Evolutionary conservation across 257 asterid genomes (phyloP).

Genomic region (Plectranthus barbatus): DNA sequence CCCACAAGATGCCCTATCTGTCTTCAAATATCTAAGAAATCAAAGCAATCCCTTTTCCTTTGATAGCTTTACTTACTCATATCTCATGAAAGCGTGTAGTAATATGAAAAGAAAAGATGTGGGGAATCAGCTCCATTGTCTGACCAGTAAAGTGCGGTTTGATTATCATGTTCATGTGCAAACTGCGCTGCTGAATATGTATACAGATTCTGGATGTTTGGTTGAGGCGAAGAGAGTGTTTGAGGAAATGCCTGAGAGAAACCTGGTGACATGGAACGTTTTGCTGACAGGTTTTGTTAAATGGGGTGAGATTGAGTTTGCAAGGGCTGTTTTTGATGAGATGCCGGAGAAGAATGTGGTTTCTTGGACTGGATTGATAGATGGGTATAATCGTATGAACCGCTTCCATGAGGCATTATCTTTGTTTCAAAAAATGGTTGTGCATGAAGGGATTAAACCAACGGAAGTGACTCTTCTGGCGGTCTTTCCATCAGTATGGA

Average conservation of each 20-base stretch:
- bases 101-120: constrained; percentile 14
- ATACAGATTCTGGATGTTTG: constrained; percentile 33
- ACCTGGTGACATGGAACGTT: constrained; percentile 67
- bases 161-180: constrained; percentile 43
- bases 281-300: constrained; percentile 53
- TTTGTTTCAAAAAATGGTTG: constrained; percentile 47
- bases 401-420: constrained; percentile 37
- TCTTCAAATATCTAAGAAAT: constrained; percentile 37
- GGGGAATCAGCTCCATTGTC: constrained; percentile 49
- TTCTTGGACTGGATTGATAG: constrained; percentile 71
- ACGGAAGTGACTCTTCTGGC: constrained; percentile 62
- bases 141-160: constrained; percentile 37
- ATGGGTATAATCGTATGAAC: constrained; percentile 52
- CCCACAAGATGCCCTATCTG: constrained; percentile 43
- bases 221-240: constrained; percentile 45
- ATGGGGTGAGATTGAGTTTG: constrained; percentile 45
- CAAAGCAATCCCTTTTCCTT: constrained; percentile 10
- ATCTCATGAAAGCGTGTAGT: constrained; percentile 51
- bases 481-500: constrained; percentile 64
- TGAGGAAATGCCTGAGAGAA: constrained; percentile 52
- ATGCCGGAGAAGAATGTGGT: constrained; percentile 32
- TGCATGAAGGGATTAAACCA: constrained; percentile 37
- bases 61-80: constrained; percentile 62
- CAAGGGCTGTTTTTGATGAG: constrained; percentile 36
- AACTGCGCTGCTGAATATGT: constrained; percentile 69